Evolutionary conservation across 164 flowering plant species (phyloP).

Genomic region (Chimonanthus salicifolius): DNA sequence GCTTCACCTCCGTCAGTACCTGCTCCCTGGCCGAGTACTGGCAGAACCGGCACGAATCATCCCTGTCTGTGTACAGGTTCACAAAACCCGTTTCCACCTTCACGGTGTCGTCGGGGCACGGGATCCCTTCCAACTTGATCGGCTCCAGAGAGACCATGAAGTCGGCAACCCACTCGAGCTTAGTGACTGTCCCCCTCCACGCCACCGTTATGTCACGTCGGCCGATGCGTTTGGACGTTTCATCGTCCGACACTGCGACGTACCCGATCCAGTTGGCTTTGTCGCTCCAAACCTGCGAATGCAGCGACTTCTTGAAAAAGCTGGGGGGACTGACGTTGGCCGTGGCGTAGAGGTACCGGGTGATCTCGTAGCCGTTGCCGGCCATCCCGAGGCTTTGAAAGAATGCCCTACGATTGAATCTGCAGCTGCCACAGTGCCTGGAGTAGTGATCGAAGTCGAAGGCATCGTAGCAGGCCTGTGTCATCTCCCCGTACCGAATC

Average conservation of each 20-base stretch:
- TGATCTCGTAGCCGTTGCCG: conserved; percentile 52
- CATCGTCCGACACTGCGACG: conserved; percentile 55
- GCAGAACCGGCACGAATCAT: conserved; percentile 12
- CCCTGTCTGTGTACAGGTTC: conserved; percentile 18
- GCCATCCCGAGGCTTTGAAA: conserved; percentile 50
- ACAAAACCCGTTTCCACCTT: conserved; percentile 44
- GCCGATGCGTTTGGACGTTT: conserved; percentile 33
- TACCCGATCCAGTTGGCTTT: conserved; percentile 70
- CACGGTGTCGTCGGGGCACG: conserved; percentile 32
- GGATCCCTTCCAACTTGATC: conserved; percentile 44
- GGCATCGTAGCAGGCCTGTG: conserved; percentile 76
- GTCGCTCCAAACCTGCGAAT: conserved; percentile 15
- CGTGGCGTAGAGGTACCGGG: conserved; percentile 67
- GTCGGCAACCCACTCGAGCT: conserved; percentile 61
- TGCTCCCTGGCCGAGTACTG: conserved; percentile 22
- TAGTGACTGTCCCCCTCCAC: conserved; percentile 68
- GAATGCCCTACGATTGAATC: conserved; percentile 25
- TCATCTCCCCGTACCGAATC: conserved; percentile 78
- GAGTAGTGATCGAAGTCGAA: conserved; percentile 54
- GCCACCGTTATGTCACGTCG: conserved; percentile 52
- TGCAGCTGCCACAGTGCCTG: conserved; percentile 29
- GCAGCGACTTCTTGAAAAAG: not conserved
- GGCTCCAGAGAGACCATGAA: conserved; percentile 56
- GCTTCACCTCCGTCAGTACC: conserved; percentile 16
- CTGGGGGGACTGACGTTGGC: conserved; percentile 42